Evolutionary conservation across 352 stramenopile species (phyloP).

Genomic region (Halophytophthora batemanensis): DNA sequence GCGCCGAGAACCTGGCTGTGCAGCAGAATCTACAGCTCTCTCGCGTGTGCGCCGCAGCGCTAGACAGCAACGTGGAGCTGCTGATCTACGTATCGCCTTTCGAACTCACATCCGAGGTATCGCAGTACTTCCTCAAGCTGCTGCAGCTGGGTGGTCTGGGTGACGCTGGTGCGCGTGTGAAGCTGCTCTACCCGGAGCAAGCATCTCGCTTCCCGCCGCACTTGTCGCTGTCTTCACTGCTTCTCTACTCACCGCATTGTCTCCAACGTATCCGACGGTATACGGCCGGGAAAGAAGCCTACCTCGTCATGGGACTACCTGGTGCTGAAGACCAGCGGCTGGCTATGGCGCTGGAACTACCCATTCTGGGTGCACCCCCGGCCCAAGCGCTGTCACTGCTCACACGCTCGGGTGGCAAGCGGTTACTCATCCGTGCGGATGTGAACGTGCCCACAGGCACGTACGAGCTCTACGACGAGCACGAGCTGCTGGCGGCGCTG

Average conservation of each 20-base stretch:
- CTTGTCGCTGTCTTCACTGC: slow-evolving; percentile 73
- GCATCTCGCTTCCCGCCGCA: slow-evolving; percentile 72
- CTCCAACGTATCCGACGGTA: slow-evolving; percentile 63
- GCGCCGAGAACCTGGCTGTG: slow-evolving; percentile 63
- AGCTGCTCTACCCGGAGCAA: slow-evolving; percentile 84
- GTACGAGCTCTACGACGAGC: slow-evolving; percentile 88
- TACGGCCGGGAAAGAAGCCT: slow-evolving; percentile 58
- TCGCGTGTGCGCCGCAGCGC: slow-evolving; percentile 56
- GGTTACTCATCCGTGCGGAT: slow-evolving; percentile 78
- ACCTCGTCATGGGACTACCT: slow-evolving; percentile 72
- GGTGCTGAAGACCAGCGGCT: slow-evolving; percentile 81
- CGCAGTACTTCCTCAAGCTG: slow-evolving; percentile 83
- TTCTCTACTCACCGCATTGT: slow-evolving; percentile 85
- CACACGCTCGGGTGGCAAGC: slow-evolving; percentile 78
- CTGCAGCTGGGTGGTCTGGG: slow-evolving; percentile 71
- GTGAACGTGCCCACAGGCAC: slow-evolving; percentile 85
- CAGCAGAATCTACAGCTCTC: slow-evolving; percentile 84
- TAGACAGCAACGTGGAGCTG: slow-evolving; percentile 78
- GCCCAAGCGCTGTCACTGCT: slow-evolving; percentile 44
- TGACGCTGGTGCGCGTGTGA: slow-evolving; percentile 62
- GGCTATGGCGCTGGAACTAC: slow-evolving; percentile 68
- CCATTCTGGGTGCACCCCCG: slow-evolving; percentile 68
- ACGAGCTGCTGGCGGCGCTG: slow-evolving; percentile 80
- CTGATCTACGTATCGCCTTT: slow-evolving; percentile 88
- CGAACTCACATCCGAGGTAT: slow-evolving; percentile 67